phyloP scores from a whole-genome alignment of 352 stramenopile species.

The Blastocystis sp. region DNA sequence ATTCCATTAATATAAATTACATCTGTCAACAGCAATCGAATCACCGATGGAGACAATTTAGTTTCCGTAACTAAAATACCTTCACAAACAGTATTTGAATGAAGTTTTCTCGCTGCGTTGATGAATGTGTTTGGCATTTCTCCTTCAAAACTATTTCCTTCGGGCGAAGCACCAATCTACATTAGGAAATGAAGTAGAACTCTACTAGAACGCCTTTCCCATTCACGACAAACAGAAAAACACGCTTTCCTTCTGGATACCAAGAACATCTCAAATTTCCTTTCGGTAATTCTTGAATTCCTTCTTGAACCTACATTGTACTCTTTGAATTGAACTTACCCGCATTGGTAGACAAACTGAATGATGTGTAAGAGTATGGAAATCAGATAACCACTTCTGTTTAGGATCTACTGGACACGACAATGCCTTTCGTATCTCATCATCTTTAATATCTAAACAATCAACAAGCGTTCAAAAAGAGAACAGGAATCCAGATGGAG shows the following conservation, averaged over 20 bases:
- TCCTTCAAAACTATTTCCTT: not conserved
- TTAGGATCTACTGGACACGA: not conserved
- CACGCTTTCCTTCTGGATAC: conserved; percentile 7
- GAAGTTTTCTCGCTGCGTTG: not conserved
- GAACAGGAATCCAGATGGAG: not conserved
- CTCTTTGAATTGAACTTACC: not conserved
- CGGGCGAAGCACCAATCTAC: not conserved
- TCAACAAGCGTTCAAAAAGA: not conserved
- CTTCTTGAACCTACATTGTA: not conserved
- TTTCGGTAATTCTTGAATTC: not conserved
- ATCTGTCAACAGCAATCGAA: conserved; percentile 9
- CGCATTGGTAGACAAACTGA: conserved; percentile 40
- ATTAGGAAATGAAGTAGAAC: not conserved
- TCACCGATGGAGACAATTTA: not conserved
- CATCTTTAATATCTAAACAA: conserved; percentile 3
- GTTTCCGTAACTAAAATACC: conserved; percentile 18
- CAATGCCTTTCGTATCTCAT: not conserved
- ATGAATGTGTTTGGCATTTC: conserved; percentile 41
- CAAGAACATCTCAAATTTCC: conserved; percentile 18
- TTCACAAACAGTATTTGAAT: conserved; percentile 35
- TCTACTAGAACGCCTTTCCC: conserved; percentile 40
- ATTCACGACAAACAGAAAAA: conserved; percentile 41
- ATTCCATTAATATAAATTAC: conserved; percentile 61
- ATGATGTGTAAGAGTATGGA: conserved; percentile 18
- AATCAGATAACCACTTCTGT: not conserved